Evolutionary conservation across 352 stramenopile genomes (phyloP).

Genomic region (Phytophthora cactorum): DNA sequence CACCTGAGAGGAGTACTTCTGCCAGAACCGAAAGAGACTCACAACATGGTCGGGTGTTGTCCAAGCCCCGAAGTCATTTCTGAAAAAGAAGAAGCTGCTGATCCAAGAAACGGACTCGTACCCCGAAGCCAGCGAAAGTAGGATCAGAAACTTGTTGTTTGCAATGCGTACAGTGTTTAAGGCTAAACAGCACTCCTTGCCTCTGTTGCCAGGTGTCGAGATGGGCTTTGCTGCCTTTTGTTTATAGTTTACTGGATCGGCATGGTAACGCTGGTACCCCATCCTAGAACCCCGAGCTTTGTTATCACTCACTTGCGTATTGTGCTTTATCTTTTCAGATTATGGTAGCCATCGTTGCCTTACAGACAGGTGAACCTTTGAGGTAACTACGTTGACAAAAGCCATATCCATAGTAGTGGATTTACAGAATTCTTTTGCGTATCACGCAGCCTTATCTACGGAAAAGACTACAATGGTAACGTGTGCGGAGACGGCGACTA

Average conservation of each 20-base stretch:
- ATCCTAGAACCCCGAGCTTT: not conserved
- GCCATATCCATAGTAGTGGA: not conserved
- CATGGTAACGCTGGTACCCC: conserved; percentile 49
- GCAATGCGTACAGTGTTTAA: too few species aligned
- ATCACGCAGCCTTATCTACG: conserved; percentile 69
- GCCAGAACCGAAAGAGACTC: conserved; percentile 1
- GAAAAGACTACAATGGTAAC: conserved; percentile 81
- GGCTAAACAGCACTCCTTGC: too few species aligned
- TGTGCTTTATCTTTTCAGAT: conserved; percentile 26
- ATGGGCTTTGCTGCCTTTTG: conserved; percentile 79
- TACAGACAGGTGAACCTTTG: conserved; percentile 72
- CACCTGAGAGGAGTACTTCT: not conserved
- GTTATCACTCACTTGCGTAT: not conserved
- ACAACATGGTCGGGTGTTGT: conserved; percentile 34
- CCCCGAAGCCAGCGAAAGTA: conserved; percentile 40
- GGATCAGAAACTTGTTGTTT: not conserved
- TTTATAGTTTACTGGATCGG: conserved; percentile 90
- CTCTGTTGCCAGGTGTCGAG: conserved; percentile 58
- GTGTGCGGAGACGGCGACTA: conserved; percentile 71
- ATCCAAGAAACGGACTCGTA: conserved; percentile 28
- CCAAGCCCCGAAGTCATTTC: conserved; percentile 12
- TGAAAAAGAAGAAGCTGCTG: conserved; percentile 18
- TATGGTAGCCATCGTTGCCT: conserved; percentile 64
- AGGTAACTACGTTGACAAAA: conserved; percentile 17
- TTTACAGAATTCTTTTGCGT: conserved; percentile 6